Base-by-base conservation (phyloP, 2,329 filamentous ascomycete genomes). In the Sporothrix globosa region DNA sequence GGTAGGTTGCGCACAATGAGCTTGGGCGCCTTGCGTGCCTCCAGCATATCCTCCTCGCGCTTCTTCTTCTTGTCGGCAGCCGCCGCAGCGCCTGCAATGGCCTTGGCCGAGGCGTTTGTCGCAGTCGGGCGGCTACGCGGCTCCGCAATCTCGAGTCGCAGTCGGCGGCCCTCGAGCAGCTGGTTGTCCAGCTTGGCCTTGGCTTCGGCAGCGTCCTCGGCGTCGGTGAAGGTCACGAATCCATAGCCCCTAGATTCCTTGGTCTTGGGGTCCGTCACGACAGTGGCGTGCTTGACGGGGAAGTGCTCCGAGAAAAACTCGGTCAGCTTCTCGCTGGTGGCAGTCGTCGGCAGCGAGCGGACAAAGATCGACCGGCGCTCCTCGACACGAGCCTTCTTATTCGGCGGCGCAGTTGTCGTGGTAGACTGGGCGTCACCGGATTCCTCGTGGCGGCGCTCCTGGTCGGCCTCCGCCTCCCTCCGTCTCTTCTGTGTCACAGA, bases 181-280 rank as follows among this genome's bases (percentile, higher is more conserved):
- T 91, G 85, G 73, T 92, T 92, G 79, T 97, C 88, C 77, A 97
- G 87, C 78, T 96, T 91, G 70, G 90, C 87, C 77, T 92, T 87
- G 21, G 96, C 96, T 73, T 90, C 87, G 74, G 90, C 83, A 14
- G 95, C 94, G 83, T 99, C 96, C 74, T 97, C 94, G 41, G 91
- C 87, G 78, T 99, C 96, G 75, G 94, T 92, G 77, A 99, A 96
- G 2, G 96, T 98, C 70, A 99, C 95, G 80, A 99, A 99, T 68
- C 96, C 96, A 80, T 93, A 99, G 21, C 96, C 95, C 78, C 92
- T 91, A 17, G 93, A 97, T 75, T 90, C 84, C 77, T 97, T 97
- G 1, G 94, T 97, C 74, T 89, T 85, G 19, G 91, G 89, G 78
- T 99, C 95, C 70, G 91, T 82, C 52, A 99, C 93, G 4, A 97